A percentile compares a stretch with the other conserved stretches of the same genome.
Evolutionary conservation across 495 filamentous ascomycete genomes (phyloP).

Genomic region (Penicillium canariense): DNA sequence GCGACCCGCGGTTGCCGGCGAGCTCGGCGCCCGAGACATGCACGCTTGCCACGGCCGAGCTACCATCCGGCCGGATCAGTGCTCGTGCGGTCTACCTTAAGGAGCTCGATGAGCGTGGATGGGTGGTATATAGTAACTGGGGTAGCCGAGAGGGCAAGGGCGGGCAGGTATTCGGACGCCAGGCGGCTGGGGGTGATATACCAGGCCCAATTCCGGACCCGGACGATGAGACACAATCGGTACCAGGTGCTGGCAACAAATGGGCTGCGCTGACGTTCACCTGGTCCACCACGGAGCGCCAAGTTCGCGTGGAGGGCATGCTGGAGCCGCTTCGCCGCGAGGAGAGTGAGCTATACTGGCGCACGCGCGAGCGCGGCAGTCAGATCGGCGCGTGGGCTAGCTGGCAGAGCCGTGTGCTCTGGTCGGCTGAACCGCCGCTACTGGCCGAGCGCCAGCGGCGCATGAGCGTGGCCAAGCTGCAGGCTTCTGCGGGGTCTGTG

Average conservation of each 20-base stretch:
- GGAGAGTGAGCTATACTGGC: conserved; percentile 86
- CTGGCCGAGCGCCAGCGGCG: conserved; percentile 27
- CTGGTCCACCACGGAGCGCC: conserved; percentile 72
- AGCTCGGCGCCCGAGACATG: conserved; percentile 68
- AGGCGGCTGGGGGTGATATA: conserved; percentile 5
- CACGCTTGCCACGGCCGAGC: conserved; percentile 80
- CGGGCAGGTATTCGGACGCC: conserved; percentile 38
- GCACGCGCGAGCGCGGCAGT: conserved; percentile 73
- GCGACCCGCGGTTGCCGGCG: conserved; percentile 56
- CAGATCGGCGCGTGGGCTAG: conserved; percentile 93
- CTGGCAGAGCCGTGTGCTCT: conserved; percentile 73
- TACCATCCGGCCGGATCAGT: conserved; percentile 82
- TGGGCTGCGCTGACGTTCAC: conserved; percentile 46
- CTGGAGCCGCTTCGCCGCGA: conserved; percentile 62
- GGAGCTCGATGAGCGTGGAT: conserved; percentile 65
- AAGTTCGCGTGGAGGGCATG: conserved; percentile 79
- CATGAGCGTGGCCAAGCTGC: conserved; percentile 34
- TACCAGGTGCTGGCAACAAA: conserved; percentile 32
- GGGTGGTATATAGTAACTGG: conserved; percentile 93
- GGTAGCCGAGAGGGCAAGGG: conserved; percentile 57
- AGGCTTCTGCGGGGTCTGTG: conserved; percentile 27
- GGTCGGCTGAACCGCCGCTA: conserved; percentile 34
- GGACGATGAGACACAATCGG: conserved; percentile 12
- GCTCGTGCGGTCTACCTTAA: conserved; percentile 90
- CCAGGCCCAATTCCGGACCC: conserved; percentile 32